Base-by-base conservation (phyloP, 441 rosid genomes). In the Pelargonium hybrid region DNA sequence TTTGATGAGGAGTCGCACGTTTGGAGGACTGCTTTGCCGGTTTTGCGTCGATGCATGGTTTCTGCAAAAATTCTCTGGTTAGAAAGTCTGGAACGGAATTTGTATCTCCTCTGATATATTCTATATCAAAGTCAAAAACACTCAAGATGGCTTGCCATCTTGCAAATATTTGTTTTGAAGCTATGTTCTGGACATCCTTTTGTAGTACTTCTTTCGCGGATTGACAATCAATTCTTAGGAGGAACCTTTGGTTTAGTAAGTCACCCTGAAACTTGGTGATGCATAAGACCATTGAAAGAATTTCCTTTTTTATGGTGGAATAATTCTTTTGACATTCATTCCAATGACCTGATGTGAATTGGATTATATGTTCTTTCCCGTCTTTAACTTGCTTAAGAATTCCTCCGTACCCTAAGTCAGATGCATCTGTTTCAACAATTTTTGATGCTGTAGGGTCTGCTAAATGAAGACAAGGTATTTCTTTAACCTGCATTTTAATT, bases 111-210 rank as follows among this genome's bases (percentile, higher is more conserved):
- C 25, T 65, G 0, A 65, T 25, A 17, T 15, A 41, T 41, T 66
- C 69, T 0, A 39, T 66, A 5, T 34, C 25, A 41, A 66, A 66
- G 15, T 39, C 0, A 66, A 66, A 66, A 34, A 20, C 52, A 39
- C 1, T 21, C 0, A 66, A 18, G 13, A 66, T 66, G 1, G 54
- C 52, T 17, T 66, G 52, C 52, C 50, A 66, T 66, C 52, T 4
- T 1, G 52, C 69, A 39, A 66, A 66, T 17, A 66, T 37, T 1
- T 66, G 54, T 66, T 66, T 37, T 2, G 69, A 66, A 2, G 69
- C 54, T 39, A 39, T 66, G 39, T 34, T 66, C n/a, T 66, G 21
- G 7, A 66, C 26, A 37, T 66, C 69, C 15, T 66, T 43, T 63
- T 23, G 39, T 63, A 63, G 26, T 3, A 63, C 41, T 23, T 63